Evolutionary conservation across 164 flowering plant genomes (phyloP).

Genomic region (Litsea cubeba): DNA sequence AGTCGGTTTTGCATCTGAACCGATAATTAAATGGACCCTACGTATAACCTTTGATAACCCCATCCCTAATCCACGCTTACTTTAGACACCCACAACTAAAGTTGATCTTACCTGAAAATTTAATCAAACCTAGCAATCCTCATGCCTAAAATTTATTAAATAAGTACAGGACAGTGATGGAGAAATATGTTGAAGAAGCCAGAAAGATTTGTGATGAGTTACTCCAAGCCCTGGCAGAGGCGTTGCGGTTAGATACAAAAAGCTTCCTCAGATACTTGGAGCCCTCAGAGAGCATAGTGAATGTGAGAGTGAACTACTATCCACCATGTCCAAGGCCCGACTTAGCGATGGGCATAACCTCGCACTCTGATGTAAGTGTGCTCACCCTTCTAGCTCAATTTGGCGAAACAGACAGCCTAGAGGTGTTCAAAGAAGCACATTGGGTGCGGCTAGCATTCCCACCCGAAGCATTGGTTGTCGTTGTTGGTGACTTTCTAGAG

Average conservation of each 20-base stretch:
- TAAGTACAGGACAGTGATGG: not conserved
- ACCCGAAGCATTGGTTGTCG: not conserved
- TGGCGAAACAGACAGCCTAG: not conserved
- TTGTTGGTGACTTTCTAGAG: not conserved
- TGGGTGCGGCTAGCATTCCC: not conserved
- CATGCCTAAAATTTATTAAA: not conserved
- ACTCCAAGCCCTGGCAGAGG: not conserved
- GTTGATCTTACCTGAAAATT: not conserved
- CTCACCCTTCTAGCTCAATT: not conserved
- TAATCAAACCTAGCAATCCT: not conserved
- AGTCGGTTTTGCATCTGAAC: not conserved
- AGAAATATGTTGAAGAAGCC: not conserved
- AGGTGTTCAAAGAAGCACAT: not conserved
- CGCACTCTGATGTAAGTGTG: not conserved
- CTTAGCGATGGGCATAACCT: not conserved
- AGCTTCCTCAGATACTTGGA: not conserved
- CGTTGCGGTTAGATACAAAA: not conserved
- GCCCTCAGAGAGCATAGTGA: not conserved
- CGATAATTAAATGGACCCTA: not conserved
- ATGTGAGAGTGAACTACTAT: not conserved
- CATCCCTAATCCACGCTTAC: not conserved
- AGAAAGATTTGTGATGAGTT: not conserved
- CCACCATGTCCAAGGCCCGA: constrained; percentile 6
- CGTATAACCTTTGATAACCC: not conserved
- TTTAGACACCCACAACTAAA: not conserved